Percentiles rank a stretch among this genome's conserved stretches.
phyloP scores from a whole-genome alignment of 768 basidiomycete genomes.

The Neoboletus brunneissimus region DNA sequence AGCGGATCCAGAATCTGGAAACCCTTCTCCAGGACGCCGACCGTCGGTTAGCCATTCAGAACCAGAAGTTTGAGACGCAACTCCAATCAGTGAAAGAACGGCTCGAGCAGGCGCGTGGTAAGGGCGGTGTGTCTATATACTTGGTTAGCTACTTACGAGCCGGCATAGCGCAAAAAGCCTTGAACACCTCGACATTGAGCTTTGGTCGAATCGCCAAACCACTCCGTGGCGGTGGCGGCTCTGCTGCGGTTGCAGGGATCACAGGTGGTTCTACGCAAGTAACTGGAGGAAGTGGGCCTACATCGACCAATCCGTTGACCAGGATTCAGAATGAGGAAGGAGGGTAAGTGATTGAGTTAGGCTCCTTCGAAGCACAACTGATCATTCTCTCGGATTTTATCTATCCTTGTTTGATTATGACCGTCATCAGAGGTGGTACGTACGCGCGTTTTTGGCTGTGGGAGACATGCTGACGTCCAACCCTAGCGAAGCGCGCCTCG shows the following conservation, averaged over 20 bases:
- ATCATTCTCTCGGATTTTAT: conserved; percentile 18
- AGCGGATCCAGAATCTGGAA: conserved; percentile 96
- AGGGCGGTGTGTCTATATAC: conserved; percentile 27
- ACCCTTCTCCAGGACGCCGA: conserved; percentile 91
- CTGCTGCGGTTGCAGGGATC: conserved; percentile 37
- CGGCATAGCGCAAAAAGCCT: conserved; percentile 68
- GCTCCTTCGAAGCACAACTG: conserved; percentile 9
- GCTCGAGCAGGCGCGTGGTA: conserved; percentile 90
- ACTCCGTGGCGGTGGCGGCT: conserved; percentile 87
- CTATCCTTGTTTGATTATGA: conserved; percentile 17
- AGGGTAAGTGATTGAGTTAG: conserved; percentile 44
- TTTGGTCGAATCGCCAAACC: conserved; percentile 98
- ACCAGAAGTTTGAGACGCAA: conserved; percentile 94
- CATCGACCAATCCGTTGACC: conserved; percentile 60
- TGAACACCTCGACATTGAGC: conserved; percentile 65
- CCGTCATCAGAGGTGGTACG: conserved; percentile 34
- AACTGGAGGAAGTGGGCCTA: conserved; percentile 40
- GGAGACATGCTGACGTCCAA: conserved; percentile 27
- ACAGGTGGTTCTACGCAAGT: conserved; percentile 41
- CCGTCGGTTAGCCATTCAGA: conserved; percentile 85
- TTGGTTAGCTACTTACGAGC: conserved; percentile 30
- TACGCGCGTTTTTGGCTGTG: conserved; percentile 17
- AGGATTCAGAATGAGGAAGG: conserved; percentile 82
- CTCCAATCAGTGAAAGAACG: conserved; percentile 89
- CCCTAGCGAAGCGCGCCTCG: conserved; percentile 81